Evolutionary conservation across 371 early-diverging fungal genomes (phyloP).

Genomic region (Parasitella parasitica): DNA sequence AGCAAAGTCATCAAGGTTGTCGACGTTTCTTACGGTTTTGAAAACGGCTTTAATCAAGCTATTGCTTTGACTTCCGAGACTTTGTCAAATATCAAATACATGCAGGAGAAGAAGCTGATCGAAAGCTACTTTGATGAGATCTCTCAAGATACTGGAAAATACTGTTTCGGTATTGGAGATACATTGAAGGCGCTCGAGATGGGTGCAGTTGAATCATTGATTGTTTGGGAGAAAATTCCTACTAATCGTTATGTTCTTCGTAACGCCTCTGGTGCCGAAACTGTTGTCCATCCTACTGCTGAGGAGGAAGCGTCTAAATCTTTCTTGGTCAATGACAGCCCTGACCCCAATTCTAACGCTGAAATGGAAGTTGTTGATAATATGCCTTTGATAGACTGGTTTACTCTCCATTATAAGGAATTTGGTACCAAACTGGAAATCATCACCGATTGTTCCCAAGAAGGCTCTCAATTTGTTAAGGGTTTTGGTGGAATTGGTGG

Average conservation of each 20-base stretch:
- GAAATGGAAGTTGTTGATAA: conserved; percentile 84
- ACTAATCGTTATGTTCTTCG: conserved; percentile 73
- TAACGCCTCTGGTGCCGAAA: conserved; percentile 68
- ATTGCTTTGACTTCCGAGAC: conserved; percentile 96
- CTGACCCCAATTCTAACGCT: conserved; percentile 37
- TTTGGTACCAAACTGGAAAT: conserved; percentile 94
- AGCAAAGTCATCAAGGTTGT: conserved; percentile 93
- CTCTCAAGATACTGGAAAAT: conserved; percentile 95
- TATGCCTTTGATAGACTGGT: conserved; percentile 94
- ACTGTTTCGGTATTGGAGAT: conserved; percentile 97
- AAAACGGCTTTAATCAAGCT: conserved; percentile 99
- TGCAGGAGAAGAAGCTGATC: conserved; percentile 98
- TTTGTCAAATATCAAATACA: conserved; percentile 96
- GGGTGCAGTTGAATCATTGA: conserved; percentile 93
- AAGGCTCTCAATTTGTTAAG: conserved; percentile 98
- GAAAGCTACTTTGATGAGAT: conserved; percentile 98
- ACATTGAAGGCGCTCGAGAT: conserved; percentile 96
- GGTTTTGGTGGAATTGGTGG: conserved; percentile 99
- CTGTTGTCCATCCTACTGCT: conserved; percentile 74
- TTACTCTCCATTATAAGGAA: conserved; percentile 97
- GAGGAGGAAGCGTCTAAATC: conserved; percentile 81
- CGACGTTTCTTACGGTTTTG: conserved; percentile 99
- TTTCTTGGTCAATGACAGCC: conserved; percentile 49
- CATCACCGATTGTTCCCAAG: conserved; percentile 97
- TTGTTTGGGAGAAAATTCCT: conserved; percentile 97